Base-by-base conservation (phyloP, 177 flowering plant species). In the Telopea speciosissima region DNA sequence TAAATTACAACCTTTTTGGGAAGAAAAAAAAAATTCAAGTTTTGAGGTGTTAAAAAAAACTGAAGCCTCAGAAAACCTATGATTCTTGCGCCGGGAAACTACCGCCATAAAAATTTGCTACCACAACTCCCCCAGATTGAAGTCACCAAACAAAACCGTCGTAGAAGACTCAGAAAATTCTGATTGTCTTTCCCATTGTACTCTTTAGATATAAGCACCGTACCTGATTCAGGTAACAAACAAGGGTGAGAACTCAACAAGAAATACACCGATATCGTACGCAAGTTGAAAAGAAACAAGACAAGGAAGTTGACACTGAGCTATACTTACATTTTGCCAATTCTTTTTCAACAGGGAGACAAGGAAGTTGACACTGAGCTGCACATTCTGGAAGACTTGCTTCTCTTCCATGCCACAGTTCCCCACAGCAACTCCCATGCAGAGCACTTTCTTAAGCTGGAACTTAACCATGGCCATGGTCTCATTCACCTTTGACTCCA, bases 341-440 rank as follows among this genome's bases (percentile, higher is more conserved):
- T 78, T 81, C 74, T 81, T 81, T 58, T 81, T 81, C 74, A 81
- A 54, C 22, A 81, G 67, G 2, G 81, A 81, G 19, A 81, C 81
- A 7, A 81, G 76, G 69, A 81, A 81, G 71, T 81, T 81, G 40
- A 81, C 83, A 49, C 83, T 81, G 67, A 81, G 73, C 67, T 78
- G 83, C 62, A 78, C 79, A 78, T 80, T 78, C 44, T 80, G 83
- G 70, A 80, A 80, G 65, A 77, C 67, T 66, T 80, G 81, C 72
- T 80, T 80, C 75, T 80, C 83, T 65, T 80, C 83, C 83, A 80
- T 80, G 45, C 44, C 68, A 16, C 74, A 73, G 73, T 80, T 80
- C 11, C 83, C 83, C 8, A 80, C 81, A 70, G 83, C 83, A 65
- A 80, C 79, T 9, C 83, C 83, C 83, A 80, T 80, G 75, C 83